phyloP scores from a whole-genome alignment of 2,329 filamentous ascomycete genomes.

The Arthrobotrys conoides region DNA sequence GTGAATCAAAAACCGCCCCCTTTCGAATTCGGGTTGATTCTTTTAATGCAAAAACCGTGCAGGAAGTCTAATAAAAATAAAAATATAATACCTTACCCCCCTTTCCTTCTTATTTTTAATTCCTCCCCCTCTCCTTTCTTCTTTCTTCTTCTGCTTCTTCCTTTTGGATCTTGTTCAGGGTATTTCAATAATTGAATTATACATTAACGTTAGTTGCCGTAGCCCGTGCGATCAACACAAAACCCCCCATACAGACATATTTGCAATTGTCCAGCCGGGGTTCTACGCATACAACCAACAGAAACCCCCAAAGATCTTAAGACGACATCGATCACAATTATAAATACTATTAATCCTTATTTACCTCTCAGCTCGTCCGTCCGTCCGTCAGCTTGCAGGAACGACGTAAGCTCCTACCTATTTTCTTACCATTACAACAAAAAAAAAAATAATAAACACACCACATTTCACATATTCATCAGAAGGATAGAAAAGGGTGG shows the following conservation, averaged over 20 bases:
- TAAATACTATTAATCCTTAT: slow-evolving; percentile 35
- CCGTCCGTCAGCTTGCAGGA: slow-evolving; percentile 10
- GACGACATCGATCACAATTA: slow-evolving; percentile 10
- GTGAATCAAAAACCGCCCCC: slow-evolving; percentile 3
- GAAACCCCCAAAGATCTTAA: background rate
- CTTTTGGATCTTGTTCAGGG: background rate
- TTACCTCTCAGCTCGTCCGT: background rate
- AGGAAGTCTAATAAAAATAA: too few species aligned
- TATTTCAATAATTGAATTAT: background rate
- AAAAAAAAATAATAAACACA: background rate
- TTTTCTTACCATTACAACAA: background rate
- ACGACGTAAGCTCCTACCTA: slow-evolving; percentile 28
- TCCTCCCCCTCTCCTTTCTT: background rate
- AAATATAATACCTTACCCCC: slow-evolving; percentile 33
- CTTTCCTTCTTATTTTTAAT: too few species aligned
- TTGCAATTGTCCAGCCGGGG: background rate
- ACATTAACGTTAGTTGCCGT: slow-evolving; percentile 12
- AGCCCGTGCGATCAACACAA: slow-evolving; percentile 15
- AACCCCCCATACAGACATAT: background rate
- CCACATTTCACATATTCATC: background rate
- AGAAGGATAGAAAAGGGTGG: background rate
- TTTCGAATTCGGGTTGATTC: background rate
- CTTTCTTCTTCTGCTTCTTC: background rate
- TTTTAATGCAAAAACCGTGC: background rate
- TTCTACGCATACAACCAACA: background rate